Percentiles rank a stretch among this genome's conserved stretches.
These are phyloP conservation scores for Schizothecium vesticola DNA, from an alignment of 495 filamentous ascomycete species.

Conservation along the genomic window DNA sequence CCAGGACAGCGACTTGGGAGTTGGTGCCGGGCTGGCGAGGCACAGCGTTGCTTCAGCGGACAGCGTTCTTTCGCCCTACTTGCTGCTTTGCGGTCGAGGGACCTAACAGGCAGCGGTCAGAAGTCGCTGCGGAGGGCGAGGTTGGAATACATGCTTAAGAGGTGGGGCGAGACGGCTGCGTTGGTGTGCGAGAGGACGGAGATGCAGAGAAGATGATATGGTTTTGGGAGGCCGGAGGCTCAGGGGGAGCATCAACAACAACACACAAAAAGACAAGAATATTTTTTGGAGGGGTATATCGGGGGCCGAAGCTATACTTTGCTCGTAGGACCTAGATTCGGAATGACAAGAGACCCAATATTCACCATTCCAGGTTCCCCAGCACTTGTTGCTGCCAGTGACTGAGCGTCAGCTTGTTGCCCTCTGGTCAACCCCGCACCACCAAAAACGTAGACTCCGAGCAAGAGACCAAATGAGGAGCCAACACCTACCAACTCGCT, in stretches of 20 bases:
- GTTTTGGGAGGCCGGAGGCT: neutral
- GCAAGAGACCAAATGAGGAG: no score
- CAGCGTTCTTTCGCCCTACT: neutral
- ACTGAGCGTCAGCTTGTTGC: neutral
- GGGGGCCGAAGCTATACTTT: slow-evolving; percentile 12
- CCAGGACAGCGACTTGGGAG: slow-evolving; percentile 14
- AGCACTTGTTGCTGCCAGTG: neutral
- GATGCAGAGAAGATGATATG: neutral
- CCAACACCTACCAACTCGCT: no score
- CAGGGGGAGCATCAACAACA: slow-evolving; percentile 8
- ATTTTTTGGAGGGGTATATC: slow-evolving; percentile 19
- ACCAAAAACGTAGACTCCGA: no score
- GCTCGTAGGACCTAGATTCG: slow-evolving; percentile 20
- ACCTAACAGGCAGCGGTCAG: neutral
- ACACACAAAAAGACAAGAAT: slow-evolving; percentile 10
- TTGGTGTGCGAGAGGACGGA: neutral
- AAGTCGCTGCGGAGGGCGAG: neutral
- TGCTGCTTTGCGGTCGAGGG: neutral
- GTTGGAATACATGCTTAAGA: neutral
- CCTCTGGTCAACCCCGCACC: neutral
- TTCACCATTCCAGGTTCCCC: neutral
- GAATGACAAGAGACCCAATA: slow-evolving; percentile 16
- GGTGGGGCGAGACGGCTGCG: neutral
- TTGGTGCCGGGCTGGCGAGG: slow-evolving; percentile 5
- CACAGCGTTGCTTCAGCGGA: neutral